A percentile compares a stretch with the other conserved stretches of the same genome.
Conservation (phyloP, 345 rosid species). For the Eucalyptus cladocalyx region DNA sequence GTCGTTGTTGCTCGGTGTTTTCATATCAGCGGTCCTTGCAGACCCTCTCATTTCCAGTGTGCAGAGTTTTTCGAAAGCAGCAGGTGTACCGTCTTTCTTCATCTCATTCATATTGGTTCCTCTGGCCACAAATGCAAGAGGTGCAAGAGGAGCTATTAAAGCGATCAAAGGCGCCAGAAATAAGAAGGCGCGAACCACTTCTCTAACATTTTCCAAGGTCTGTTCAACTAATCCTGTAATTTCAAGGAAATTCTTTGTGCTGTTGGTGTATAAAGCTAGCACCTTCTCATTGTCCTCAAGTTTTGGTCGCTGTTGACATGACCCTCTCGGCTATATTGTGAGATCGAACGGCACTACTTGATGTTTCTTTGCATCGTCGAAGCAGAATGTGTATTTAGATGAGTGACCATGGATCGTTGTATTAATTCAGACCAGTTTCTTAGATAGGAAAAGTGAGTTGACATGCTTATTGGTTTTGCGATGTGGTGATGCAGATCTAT, state of each 20-base stretch:
- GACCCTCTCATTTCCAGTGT: slow-evolving; percentile 15
- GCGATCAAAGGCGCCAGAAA: slow-evolving; percentile 3
- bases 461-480: background rate
- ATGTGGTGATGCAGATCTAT: slow-evolving; percentile 9
- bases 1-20: background rate
- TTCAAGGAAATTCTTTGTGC: background rate
- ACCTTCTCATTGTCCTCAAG: background rate
- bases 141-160: slow-evolving; percentile 7
- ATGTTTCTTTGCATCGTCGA: background rate
- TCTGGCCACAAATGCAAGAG: slow-evolving; percentile 20
- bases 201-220: slow-evolving; percentile 26
- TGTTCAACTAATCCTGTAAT: background rate
- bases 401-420: background rate
- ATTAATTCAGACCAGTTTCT: background rate
- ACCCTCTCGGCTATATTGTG: background rate
- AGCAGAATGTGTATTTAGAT: background rate
- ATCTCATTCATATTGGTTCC: slow-evolving; percentile 25
- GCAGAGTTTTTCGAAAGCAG: slow-evolving; percentile 9
- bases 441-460: background rate
- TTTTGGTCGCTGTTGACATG: background rate
- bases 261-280: background rate
- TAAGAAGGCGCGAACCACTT: slow-evolving; percentile 18
- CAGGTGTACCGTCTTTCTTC: slow-evolving; percentile 18
- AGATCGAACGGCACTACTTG: background rate
- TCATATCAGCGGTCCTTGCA: slow-evolving; percentile 5